Evolutionary conservation across 345 rosid genomes (phyloP).

Genomic region (Eucalyptus marginata): DNA sequence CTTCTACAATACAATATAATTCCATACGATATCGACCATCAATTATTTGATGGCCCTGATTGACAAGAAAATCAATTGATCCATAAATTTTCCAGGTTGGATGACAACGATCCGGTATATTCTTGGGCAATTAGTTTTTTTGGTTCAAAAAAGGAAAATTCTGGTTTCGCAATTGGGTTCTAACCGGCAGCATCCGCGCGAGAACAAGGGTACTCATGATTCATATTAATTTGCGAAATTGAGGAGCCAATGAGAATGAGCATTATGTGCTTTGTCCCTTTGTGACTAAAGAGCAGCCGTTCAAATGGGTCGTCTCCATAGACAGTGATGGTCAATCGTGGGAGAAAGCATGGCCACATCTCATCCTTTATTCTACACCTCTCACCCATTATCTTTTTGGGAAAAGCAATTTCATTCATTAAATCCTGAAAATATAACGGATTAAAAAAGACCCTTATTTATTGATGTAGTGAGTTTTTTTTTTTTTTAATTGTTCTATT

Average conservation of each 20-base stretch:
- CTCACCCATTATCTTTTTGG: neutral
- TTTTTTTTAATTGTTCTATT: neutral
- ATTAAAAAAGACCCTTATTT: neutral
- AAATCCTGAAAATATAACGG: neutral
- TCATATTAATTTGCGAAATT: no score
- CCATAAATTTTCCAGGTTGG: no score
- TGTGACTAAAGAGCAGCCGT: neutral
- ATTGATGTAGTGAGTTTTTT: neutral
- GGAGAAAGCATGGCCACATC: neutral
- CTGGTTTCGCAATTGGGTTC: no score
- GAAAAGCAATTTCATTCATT: neutral
- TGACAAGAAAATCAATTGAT: no score
- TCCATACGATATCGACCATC: rapidly evolving
- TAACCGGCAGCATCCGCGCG: no score
- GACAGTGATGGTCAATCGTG: neutral
- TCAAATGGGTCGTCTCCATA: neutral
- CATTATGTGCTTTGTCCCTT: neutral
- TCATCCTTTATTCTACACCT: neutral
- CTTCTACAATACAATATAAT: no score
- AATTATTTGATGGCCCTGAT: no score
- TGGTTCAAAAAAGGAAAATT: no score
- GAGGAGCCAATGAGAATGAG: neutral
- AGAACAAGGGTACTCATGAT: no score
- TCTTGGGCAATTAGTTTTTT: no score
- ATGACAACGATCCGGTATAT: no score